Evolutionary conservation across 2,329 filamentous ascomycete genomes (phyloP).

Genomic region (Penicillium occitanis): DNA sequence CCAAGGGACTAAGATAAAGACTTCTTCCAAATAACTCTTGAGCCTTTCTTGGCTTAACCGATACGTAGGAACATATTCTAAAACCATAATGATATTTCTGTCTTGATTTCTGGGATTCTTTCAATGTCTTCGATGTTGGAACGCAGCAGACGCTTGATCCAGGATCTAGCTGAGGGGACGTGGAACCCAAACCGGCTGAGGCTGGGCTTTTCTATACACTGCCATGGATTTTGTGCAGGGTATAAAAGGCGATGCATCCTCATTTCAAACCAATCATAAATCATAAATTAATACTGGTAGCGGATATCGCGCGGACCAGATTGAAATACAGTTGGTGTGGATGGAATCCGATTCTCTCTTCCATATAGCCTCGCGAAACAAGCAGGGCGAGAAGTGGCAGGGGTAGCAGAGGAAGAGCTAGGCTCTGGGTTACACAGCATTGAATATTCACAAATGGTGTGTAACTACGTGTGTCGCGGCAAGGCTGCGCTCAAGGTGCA

Average conservation of each 20-base stretch:
- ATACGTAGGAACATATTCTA: neutral
- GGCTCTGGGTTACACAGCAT: neutral
- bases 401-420: neutral
- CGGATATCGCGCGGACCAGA: neutral
- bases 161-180: neutral
- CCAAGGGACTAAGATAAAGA: neutral
- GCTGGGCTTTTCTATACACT: constrained; percentile 3
- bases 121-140: neutral
- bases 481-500: neutral
- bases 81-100: neutral
- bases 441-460: neutral
- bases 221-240: neutral
- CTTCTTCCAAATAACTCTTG: neutral
- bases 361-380: neutral
- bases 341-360: neutral
- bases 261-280: neutral
- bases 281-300: neutral
- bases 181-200: neutral
- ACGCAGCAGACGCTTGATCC: neutral
- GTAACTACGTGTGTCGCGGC: neutral
- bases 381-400: neutral
- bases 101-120: neutral
- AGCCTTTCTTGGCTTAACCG: constrained; percentile 1
- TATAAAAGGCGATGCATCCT: neutral
- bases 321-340: neutral